phyloP scores from a whole-genome alignment of 805 yeast species.

The Ogataea wickerhamii region DNA sequence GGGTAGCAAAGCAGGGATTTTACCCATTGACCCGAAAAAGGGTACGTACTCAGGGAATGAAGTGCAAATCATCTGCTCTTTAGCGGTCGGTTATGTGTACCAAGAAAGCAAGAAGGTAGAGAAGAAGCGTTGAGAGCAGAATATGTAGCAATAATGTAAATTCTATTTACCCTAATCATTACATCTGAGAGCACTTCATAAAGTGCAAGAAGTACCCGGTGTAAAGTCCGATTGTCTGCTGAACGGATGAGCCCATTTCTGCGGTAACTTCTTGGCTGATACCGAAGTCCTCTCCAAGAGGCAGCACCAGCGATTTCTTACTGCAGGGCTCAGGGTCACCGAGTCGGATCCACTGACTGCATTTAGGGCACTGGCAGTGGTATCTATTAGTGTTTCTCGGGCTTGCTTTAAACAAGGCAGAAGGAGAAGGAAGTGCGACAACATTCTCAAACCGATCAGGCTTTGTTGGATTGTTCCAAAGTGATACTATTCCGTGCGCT shows the following conservation, averaged over 20 bases:
- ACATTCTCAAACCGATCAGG: constrained; percentile 2
- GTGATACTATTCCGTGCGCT: constrained; percentile 23
- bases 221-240: constrained; percentile 14
- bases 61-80: no score
- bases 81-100: no score
- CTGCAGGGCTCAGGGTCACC: constrained; percentile 14
- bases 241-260: background rate
- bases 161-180: no score
- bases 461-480: background rate
- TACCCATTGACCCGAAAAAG: no score
- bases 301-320: constrained; percentile 1
- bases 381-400: constrained; percentile 20
- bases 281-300: background rate
- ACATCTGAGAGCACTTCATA: constrained; percentile 13
- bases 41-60: no score
- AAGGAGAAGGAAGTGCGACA: constrained; percentile 18
- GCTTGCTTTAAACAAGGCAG: constrained; percentile 12
- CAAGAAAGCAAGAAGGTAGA: no score
- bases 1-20: no score
- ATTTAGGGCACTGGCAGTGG: constrained; percentile 23
- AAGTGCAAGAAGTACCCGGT: constrained; percentile 25
- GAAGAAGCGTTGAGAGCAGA: background rate
- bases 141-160: background rate
- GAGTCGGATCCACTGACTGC: constrained; percentile 21
- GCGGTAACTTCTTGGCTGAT: background rate